Evolutionary conservation across 2,329 filamentous ascomycete genomes (phyloP).

Genomic region (Aspergillus neotritici): DNA sequence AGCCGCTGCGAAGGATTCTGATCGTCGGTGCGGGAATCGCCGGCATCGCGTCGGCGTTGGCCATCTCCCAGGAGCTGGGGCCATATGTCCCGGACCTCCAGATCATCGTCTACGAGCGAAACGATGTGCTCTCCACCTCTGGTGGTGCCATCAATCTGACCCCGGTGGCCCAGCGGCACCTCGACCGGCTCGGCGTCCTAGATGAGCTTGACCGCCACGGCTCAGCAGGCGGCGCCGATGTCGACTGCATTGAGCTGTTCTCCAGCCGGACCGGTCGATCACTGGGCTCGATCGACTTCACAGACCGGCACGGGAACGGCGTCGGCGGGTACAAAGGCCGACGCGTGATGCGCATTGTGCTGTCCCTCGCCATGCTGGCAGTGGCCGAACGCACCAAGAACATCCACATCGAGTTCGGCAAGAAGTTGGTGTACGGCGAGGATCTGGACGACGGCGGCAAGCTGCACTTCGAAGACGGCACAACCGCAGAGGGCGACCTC

Average conservation of each 20-base stretch:
- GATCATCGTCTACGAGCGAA: slow-evolving; percentile 38
- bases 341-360: slow-evolving; percentile 38
- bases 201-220: slow-evolving; percentile 35
- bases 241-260: slow-evolving; percentile 38
- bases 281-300: slow-evolving; percentile 37
- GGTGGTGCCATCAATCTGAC: slow-evolving; percentile 44
- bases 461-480: slow-evolving; percentile 36
- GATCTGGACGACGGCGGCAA: slow-evolving; percentile 29
- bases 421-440: slow-evolving; percentile 34
- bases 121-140: slow-evolving; percentile 37
- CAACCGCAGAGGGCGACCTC: slow-evolving; percentile 29
- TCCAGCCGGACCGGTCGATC: slow-evolving; percentile 36
- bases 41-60: slow-evolving; percentile 29
- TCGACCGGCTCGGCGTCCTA: slow-evolving; percentile 39
- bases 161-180: slow-evolving; percentile 40
- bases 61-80: slow-evolving; percentile 28
- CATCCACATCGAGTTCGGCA: slow-evolving; percentile 39
- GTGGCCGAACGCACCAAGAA: slow-evolving; percentile 32
- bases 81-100: slow-evolving; percentile 29
- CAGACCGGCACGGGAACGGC: slow-evolving; percentile 31
- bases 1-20: slow-evolving; percentile 22
- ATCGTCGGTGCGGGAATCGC: slow-evolving; percentile 34
- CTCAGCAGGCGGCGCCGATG: slow-evolving; percentile 34
- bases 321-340: slow-evolving; percentile 39
- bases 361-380: slow-evolving; percentile 38